These are phyloP conservation scores for Xylariales sp. DNA, from an alignment of 2,329 filamentous ascomycete species.

Conservation along the genomic window DNA sequence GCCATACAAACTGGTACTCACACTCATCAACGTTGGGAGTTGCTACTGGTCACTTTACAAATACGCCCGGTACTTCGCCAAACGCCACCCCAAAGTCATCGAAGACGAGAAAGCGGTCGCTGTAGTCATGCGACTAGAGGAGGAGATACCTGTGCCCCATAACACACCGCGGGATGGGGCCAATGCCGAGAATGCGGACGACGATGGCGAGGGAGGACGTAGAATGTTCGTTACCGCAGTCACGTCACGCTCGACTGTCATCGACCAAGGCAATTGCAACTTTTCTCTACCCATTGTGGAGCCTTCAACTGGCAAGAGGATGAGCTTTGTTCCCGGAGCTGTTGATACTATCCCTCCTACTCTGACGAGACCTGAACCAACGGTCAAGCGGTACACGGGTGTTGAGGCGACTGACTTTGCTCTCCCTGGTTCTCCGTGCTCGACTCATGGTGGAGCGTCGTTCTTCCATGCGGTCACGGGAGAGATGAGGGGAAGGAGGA, in stretches of 20 bases:
- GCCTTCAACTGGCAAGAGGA: background rate
- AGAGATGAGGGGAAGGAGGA: background rate
- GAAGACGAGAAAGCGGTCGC: conserved; percentile 32
- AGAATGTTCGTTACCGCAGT: background rate
- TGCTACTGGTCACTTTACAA: conserved; percentile 37
- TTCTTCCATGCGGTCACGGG: background rate
- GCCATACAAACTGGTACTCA: conserved; percentile 39
- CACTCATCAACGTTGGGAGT: conserved; percentile 37
- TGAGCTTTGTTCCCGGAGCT: conserved; percentile 3
- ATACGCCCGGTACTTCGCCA: conserved; percentile 41
- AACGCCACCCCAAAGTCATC: conserved; percentile 41
- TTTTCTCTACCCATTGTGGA: background rate
- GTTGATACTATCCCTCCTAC: background rate
- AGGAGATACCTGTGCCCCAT: conserved; percentile 4
- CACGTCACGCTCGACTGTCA: background rate
- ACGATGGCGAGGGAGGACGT: conserved; percentile 3
- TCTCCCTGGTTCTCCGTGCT: background rate
- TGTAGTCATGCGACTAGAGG: conserved; percentile 16
- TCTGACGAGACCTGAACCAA: background rate
- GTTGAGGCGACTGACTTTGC: background rate
- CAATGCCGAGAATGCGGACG: background rate
- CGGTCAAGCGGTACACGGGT: background rate
- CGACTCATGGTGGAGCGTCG: background rate
- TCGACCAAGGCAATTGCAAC: background rate
- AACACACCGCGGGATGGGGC: background rate